Base-by-base conservation (phyloP, 805 yeast species). In the Blastobotrys parvus region DNA sequence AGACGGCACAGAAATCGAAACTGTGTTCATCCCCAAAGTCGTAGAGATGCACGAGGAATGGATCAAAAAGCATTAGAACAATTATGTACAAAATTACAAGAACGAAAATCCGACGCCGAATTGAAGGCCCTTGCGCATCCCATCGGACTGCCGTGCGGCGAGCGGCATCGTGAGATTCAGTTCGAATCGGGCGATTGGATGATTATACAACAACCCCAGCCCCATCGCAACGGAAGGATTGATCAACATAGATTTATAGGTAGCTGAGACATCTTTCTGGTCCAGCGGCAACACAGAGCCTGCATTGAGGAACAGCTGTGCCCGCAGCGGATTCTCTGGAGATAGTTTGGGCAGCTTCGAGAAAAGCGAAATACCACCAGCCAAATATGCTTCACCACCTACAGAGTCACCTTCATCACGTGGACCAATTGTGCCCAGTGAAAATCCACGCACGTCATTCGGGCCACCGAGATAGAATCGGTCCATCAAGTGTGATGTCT, bases 391-490 rank as follows among this genome's bases (percentile, higher is more conserved):
- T 46, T 76, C 74, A 4, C 94, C 95, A 4, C 95, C 95, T 3
- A 78, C 49, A 3, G 78, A 68, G 52, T 77, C 80, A 3, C 61
- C 63, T 3, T 63, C 61, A 43, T 74, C 77, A 45, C 77, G 68
- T 1, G 80, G 78, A 11, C 92, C 89, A 29, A 83, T 59, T 0
- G 85, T 76, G 65, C 80, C 80, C 42, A 72, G 65, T 27, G 74
- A 69, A 56, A 82, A 85, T 1, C 89, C 87, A 45, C 82, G 69
- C 22, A 87, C 76, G 42, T 80, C 82, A 43, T 78, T 72, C 11
- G 79, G 74, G 0, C 95, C 96, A 15, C 96, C 94, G 36, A 84
- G 68, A 55, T 80, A 85, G 59, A 89, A 90, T 50, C 84, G 73
- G 60, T 90, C 98, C 57, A 80, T 72, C 23, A 80, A 56, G 54